These are phyloP conservation scores for Kregervanrija pseudodelftensis DNA, from an alignment of 805 yeast genomes.

Conservation along the genomic window DNA sequence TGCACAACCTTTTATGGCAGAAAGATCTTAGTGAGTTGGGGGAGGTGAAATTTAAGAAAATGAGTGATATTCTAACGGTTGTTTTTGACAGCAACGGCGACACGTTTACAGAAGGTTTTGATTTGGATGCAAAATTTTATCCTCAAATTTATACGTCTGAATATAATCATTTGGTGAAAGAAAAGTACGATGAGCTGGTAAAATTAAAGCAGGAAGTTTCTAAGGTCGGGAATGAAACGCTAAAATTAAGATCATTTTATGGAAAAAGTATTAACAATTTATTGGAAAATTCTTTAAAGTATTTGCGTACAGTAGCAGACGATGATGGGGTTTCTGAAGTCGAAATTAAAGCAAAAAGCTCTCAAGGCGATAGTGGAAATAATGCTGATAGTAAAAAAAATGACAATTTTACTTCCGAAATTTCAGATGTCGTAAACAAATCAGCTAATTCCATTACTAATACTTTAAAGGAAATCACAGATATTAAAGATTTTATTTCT, in stretches of 20 bases:
- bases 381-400: slow-evolving; percentile 5
- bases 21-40: slow-evolving; percentile 20
- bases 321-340: not conserved
- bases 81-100: slow-evolving; percentile 26
- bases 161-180: slow-evolving; percentile 16
- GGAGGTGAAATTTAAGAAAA: slow-evolving; percentile 13
- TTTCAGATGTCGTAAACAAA: not conserved
- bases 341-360: not conserved
- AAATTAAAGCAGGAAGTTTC: slow-evolving; percentile 7
- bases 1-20: slow-evolving; percentile 28
- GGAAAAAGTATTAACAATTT: slow-evolving; percentile 26
- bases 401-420: slow-evolving; percentile 1
- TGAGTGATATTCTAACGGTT: slow-evolving; percentile 31
- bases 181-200: slow-evolving; percentile 9
- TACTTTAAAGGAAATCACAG: slow-evolving; percentile 18
- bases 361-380: not conserved
- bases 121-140: slow-evolving; percentile 26
- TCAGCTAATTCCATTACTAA: not conserved
- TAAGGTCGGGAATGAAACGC: slow-evolving; percentile 9
- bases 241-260: slow-evolving; percentile 23
- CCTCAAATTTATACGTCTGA: slow-evolving; percentile 34
- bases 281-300: slow-evolving; percentile 20
- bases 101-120: slow-evolving; percentile 22
- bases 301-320: slow-evolving; percentile 9
- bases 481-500: slow-evolving; percentile 10